Percentiles rank a stretch among this genome's conserved stretches.
Conservation (phyloP, 2,329 filamentous ascomycete species). For the Pyrenophora seminiperda region DNA sequence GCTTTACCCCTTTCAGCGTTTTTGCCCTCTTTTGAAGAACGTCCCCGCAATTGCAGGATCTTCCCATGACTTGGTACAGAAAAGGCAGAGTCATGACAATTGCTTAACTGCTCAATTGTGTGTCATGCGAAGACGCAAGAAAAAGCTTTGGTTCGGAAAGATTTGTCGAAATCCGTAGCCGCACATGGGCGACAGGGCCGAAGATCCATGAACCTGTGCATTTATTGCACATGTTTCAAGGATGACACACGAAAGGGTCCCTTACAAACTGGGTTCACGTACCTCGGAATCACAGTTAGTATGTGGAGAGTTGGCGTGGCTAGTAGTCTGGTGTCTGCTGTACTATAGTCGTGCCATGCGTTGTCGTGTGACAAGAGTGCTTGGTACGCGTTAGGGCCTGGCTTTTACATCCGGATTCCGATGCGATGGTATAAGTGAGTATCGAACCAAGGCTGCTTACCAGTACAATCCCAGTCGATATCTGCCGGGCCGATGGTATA, state of each 20-base stretch:
- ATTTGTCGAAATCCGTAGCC: conserved; percentile 35
- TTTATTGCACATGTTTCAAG: conserved; percentile 29
- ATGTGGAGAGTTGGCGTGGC: conserved; percentile 22
- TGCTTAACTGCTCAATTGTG: conserved; percentile 25
- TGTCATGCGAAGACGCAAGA: conserved; percentile 14
- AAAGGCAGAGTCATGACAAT: conserved; percentile 19
- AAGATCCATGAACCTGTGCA: conserved; percentile 30
- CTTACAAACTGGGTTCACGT: conserved; percentile 1
- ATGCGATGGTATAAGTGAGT: not conserved
- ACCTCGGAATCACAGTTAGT: conserved; percentile 3
- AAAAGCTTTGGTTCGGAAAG: conserved; percentile 26
- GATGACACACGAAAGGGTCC: conserved; percentile 1
- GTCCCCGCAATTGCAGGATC: conserved; percentile 1
- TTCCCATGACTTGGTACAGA: not conserved
- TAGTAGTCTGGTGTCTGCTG: conserved; percentile 15
- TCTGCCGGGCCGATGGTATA: not conserved
- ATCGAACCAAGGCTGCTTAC: conserved; percentile 5
- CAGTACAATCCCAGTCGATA: not conserved
- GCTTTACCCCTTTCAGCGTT: conserved; percentile 6
- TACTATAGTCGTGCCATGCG: conserved; percentile 21
- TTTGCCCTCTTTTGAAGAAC: conserved; percentile 3
- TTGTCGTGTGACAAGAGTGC: not conserved
- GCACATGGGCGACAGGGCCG: conserved; percentile 32
- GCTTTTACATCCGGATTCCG: not conserved
- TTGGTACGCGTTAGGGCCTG: conserved; percentile 1